Evolutionary conservation across 768 basidiomycete genomes (phyloP).

Genomic region (Xerocomus brunneocitrinus): DNA sequence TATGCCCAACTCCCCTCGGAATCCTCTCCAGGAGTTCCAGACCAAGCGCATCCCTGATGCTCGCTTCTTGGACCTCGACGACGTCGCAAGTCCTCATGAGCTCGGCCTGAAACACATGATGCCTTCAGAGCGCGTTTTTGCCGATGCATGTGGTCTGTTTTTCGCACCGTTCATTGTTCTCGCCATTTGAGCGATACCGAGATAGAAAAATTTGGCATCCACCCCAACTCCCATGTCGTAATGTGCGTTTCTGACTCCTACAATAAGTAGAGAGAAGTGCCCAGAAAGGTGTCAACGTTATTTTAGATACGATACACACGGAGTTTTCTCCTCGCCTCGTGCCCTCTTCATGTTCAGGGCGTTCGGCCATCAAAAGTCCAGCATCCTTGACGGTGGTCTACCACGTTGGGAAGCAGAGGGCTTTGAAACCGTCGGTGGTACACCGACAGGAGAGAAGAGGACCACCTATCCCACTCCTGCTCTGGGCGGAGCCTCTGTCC

Average conservation of each 20-base stretch:
- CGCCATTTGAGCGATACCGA: conserved; percentile 7
- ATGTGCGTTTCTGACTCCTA: conserved; percentile 44
- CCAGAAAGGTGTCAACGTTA: conserved; percentile 9
- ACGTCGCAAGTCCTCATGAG: conserved; percentile 66
- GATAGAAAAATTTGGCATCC: conserved; percentile 69
- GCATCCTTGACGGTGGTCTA: conserved; percentile 90
- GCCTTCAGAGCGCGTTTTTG: conserved; percentile 68
- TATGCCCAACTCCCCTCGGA: conserved; percentile 84
- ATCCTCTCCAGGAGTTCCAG: conserved; percentile 63
- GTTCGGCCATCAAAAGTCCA: conserved; percentile 83
- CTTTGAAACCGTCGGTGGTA: conserved; percentile 41
- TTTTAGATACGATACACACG: conserved; percentile 80
- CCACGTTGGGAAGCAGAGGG: conserved; percentile 75
- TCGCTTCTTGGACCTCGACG: conserved; percentile 75
- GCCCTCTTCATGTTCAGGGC: conserved; percentile 93
- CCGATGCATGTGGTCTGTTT: conserved; percentile 70
- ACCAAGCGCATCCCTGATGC: conserved; percentile 66
- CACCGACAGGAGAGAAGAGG: conserved; percentile 21
- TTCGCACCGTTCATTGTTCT: conserved; percentile 4
- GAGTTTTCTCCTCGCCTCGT: conserved; percentile 89
- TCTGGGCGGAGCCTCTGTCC: conserved; percentile 46
- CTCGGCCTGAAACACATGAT: conserved; percentile 94
- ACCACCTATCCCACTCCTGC: conserved; percentile 49
- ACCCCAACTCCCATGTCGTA: conserved; percentile 71
- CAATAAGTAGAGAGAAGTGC: neutral